These are phyloP conservation scores for Talaromyces amestolkiae DNA, from an alignment of 2,329 filamentous ascomycete genomes.

Conservation along the genomic window DNA sequence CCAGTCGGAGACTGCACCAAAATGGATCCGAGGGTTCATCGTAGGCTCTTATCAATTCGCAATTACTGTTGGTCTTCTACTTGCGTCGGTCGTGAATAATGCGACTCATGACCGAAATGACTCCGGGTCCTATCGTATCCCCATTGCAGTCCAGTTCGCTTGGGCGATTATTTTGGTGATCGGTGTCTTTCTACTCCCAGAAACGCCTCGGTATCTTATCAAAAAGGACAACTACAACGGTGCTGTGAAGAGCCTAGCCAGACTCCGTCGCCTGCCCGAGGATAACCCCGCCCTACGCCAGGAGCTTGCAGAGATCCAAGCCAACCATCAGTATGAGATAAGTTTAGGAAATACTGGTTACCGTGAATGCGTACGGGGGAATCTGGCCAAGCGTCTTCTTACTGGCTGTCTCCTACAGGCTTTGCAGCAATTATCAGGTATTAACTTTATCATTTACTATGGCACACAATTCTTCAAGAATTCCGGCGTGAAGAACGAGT, in stretches of 20 bases:
- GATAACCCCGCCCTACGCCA: conserved; percentile 64
- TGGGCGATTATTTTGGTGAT: conserved; percentile 71
- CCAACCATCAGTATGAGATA: conserved; percentile 74
- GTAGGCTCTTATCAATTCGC: conserved; percentile 75
- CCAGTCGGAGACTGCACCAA: conserved; percentile 72
- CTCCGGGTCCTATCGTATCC: conserved; percentile 69
- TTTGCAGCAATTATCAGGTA: conserved; percentile 42
- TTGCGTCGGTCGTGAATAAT: conserved; percentile 61
- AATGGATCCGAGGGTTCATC: conserved; percentile 75
- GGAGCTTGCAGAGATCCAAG: conserved; percentile 6
- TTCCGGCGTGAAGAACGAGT: conserved; percentile 44
- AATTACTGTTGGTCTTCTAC: conserved; percentile 67
- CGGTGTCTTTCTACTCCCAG: conserved; percentile 69
- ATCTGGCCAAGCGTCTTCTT: conserved; percentile 37
- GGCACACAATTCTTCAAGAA: conserved; percentile 42
- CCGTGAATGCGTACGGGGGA: conserved; percentile 34
- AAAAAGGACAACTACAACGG: conserved; percentile 60
- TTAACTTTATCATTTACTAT: conserved; percentile 47
- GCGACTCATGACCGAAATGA: conserved; percentile 59
- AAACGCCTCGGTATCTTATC: conserved; percentile 72
- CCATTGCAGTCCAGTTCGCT: conserved; percentile 69
- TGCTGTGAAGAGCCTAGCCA: conserved; percentile 61
- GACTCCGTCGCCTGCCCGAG: conserved; percentile 58
- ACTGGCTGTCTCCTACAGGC: conserved; percentile 42
- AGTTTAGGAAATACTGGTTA: conserved; percentile 37